Evolutionary conservation across 495 filamentous ascomycete genomes (phyloP).

Genomic region (Neurospora sp.): DNA sequence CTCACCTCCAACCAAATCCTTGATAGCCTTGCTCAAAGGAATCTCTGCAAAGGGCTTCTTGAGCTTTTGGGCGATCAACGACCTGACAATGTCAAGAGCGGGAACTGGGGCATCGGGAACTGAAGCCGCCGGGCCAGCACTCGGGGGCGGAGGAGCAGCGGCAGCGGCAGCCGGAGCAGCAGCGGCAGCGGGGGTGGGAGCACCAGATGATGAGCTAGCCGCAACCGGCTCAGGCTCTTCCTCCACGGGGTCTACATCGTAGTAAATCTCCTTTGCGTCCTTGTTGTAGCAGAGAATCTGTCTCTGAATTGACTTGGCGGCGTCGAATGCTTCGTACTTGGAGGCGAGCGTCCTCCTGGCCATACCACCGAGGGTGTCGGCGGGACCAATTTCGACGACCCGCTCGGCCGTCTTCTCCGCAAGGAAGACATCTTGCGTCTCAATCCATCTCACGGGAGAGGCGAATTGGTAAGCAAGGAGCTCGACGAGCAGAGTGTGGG

Average conservation of each 20-base stretch:
- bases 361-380: slow-evolving; percentile 98
- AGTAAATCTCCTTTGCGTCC: slow-evolving; percentile 98
- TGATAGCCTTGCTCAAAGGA: slow-evolving; percentile 93
- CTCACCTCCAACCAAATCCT: slow-evolving; percentile 95
- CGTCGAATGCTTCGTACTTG: slow-evolving; percentile 98
- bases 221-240: slow-evolving; percentile 64
- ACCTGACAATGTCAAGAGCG: slow-evolving; percentile 80
- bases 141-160: slow-evolving; percentile 51
- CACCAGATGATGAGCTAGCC: slow-evolving; percentile 31
- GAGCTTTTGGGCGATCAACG: slow-evolving; percentile 94
- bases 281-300: slow-evolving; percentile 99
- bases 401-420: slow-evolving; percentile 91
- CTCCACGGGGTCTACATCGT: slow-evolving; percentile 91
- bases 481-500: slow-evolving; percentile 95
- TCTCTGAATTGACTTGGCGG: slow-evolving; percentile 85
- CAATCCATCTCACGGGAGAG: slow-evolving; percentile 97
- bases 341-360: slow-evolving; percentile 89
- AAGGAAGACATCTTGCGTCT: slow-evolving; percentile 98
- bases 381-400: slow-evolving; percentile 94
- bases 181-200: slow-evolving; percentile 41
- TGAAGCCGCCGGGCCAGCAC: slow-evolving; percentile 78
- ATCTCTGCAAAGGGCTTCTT: slow-evolving; percentile 89
- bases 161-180: slow-evolving; percentile 39
- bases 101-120: slow-evolving; percentile 79
- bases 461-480: slow-evolving; percentile 98